Conservation (phyloP, 306 rosid species). For the Quercus rubra region DNA sequence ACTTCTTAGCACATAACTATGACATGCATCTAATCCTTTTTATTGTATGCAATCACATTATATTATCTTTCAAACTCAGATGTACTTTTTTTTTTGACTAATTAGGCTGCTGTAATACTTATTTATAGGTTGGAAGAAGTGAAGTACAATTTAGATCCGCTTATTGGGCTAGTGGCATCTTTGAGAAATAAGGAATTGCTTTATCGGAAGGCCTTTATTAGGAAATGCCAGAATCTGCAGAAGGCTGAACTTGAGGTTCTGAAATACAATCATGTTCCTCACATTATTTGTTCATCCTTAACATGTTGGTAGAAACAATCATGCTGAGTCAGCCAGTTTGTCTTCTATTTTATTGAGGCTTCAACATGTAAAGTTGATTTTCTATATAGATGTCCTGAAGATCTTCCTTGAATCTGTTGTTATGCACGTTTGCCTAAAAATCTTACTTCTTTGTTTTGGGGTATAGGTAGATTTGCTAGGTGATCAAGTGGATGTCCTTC, state of each 20-base stretch:
- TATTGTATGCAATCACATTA: background rate
- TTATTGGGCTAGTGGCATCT: conserved; percentile 27
- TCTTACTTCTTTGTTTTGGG: background rate
- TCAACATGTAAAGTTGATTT: background rate
- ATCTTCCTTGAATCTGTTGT: background rate
- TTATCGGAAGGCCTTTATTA: conserved; percentile 57
- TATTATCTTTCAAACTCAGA: background rate
- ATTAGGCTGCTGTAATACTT: conserved; percentile 2
- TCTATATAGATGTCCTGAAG: background rate
- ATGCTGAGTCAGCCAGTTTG: background rate
- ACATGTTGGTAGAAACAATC: background rate
- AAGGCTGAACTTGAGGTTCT: conserved; percentile 81
- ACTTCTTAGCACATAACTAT: no score
- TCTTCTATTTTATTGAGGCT: background rate
- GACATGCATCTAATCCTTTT: background rate
- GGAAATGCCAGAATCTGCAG: conserved; percentile 72
- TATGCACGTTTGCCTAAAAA: background rate
- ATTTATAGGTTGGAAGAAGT: conserved; percentile 53
- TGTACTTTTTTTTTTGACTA: background rate
- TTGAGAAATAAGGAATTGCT: conserved; percentile 45
- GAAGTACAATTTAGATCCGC: conserved; percentile 37
- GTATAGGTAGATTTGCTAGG: conserved; percentile 86
- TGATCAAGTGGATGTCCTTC: conserved; percentile 82
- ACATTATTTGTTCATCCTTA: background rate
- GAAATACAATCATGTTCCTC: background rate